Percentiles rank a stretch among this genome's conserved stretches.
These are phyloP conservation scores for Apiosordaria backusii DNA, from an alignment of 495 filamentous ascomycete genomes.

Conservation along the genomic window DNA sequence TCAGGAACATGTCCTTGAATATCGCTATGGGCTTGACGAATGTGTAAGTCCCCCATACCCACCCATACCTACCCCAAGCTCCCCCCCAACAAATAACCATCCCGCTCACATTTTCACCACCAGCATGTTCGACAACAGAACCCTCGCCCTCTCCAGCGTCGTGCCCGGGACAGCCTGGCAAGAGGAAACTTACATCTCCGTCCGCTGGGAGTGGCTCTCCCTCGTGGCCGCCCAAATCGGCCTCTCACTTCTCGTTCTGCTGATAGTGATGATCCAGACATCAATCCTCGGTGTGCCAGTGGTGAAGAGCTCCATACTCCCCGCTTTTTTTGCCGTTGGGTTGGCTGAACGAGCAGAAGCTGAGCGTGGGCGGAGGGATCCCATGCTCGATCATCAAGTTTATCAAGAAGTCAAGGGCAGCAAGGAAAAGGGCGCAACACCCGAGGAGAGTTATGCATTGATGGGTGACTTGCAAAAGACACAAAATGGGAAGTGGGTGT, in stretches of 20 bases:
- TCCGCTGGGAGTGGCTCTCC: constrained; percentile 5
- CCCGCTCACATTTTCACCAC: too few species aligned
- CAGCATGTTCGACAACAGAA: background rate
- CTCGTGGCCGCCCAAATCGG: background rate
- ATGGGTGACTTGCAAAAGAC: background rate
- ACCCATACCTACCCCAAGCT: too few species aligned
- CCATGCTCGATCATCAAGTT: background rate
- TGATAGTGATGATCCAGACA: background rate
- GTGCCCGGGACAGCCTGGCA: background rate
- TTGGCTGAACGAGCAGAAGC: background rate
- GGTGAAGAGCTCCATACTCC: background rate
- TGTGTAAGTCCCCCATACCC: background rate
- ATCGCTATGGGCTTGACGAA: background rate
- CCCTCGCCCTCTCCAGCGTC: background rate
- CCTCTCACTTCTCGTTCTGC: background rate
- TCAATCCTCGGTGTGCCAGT: background rate
- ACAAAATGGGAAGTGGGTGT: background rate
- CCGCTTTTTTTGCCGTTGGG: constrained; percentile 2
- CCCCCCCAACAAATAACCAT: too few species aligned
- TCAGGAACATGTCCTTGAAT: background rate
- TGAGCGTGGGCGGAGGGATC: background rate
- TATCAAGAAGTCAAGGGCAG: background rate
- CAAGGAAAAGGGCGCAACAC: background rate
- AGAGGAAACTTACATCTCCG: background rate
- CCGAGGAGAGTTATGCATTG: background rate